Evolutionary conservation across 1,139 yeast species (phyloP).

Genomic region (Saccharomycopsis hybrid): DNA sequence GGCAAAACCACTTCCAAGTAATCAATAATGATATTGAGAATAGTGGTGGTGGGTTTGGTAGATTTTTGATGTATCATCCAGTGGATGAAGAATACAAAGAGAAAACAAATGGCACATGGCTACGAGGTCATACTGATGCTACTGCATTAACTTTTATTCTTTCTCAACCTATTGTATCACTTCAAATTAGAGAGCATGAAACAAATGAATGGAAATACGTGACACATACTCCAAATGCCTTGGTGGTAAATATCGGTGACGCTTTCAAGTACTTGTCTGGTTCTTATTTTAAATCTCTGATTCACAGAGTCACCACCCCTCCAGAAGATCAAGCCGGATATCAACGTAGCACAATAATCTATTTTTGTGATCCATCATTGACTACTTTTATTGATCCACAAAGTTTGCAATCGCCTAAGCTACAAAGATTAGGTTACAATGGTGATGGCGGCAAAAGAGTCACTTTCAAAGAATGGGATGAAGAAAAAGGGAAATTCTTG

Average conservation of each 20-base stretch:
- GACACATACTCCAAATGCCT: conserved; percentile 38
- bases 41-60: conserved; percentile 38
- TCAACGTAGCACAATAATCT: conserved; percentile 39
- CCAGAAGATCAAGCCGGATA: conserved; percentile 37
- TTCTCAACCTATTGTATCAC: conserved; percentile 33
- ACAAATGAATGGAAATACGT: conserved; percentile 44
- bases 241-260: conserved; percentile 46
- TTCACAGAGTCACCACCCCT: conserved; percentile 43
- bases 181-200: conserved; percentile 42
- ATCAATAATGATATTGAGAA: conserved; percentile 26
- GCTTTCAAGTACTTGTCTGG: conserved; percentile 43
- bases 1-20: conserved; percentile 31
- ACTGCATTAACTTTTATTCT: conserved; percentile 42
- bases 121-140: conserved; percentile 40
- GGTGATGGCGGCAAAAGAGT: conserved; percentile 34
- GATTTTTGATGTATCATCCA: conserved; percentile 38
- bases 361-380: conserved; percentile 36
- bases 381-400: conserved; percentile 36
- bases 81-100: conserved; percentile 25
- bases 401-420: conserved; percentile 34
- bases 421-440: conserved; percentile 30
- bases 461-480: conserved; percentile 35
- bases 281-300: conserved; percentile 41
- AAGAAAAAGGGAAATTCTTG: conserved; percentile 36
- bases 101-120: conserved; percentile 33